Evolutionary conservation across 2,329 filamentous ascomycete species (phyloP).

Genomic region (Leptographium wingfieldii): DNA sequence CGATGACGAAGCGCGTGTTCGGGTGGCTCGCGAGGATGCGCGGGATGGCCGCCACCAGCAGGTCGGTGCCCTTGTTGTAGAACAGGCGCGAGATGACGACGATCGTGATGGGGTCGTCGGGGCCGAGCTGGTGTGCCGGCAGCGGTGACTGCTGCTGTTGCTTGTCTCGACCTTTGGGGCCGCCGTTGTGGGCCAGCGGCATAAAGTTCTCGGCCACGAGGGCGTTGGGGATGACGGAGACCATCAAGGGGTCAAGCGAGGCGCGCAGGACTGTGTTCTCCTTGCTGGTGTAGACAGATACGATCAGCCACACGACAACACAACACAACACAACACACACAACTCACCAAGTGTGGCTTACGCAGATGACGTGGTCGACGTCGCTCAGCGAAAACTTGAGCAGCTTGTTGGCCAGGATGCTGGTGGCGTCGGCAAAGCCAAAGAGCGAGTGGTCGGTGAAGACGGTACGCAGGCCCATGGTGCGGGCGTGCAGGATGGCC

Average conservation of each 20-base stretch:
- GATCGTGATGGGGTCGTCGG: constrained; percentile 83
- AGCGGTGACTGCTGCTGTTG: constrained; percentile 16
- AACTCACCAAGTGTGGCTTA: constrained; percentile 84
- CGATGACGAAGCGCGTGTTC: constrained; percentile 94
- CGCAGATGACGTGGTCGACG: constrained; percentile 95
- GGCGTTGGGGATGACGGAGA: constrained; percentile 95
- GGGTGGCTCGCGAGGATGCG: constrained; percentile 80
- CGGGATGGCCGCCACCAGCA: constrained; percentile 91
- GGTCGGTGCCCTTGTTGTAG: constrained; percentile 96
- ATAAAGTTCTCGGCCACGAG: constrained; percentile 94
- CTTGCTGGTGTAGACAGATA: constrained; percentile 46
- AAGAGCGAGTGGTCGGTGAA: constrained; percentile 97
- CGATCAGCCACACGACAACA: not conserved
- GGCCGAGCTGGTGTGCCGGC: constrained; percentile 57
- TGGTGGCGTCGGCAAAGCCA: constrained; percentile 90
- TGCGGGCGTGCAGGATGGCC: constrained; percentile 84
- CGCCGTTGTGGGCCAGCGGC: constrained; percentile 39
- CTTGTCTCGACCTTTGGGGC: not conserved
- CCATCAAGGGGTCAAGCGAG: constrained; percentile 89
- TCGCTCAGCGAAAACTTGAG: constrained; percentile 94
- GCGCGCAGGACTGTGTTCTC: constrained; percentile 94
- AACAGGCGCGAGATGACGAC: constrained; percentile 95
- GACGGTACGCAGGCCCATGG: constrained; percentile 90
- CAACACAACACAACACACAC: too few relatives aligned
- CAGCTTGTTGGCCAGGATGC: constrained; percentile 93